Percentiles rank a stretch among this genome's conserved stretches.
These are phyloP conservation scores for Desmodesmus armatus DNA, from an alignment of 139 green algal genomes.

Conservation along the genomic window DNA sequence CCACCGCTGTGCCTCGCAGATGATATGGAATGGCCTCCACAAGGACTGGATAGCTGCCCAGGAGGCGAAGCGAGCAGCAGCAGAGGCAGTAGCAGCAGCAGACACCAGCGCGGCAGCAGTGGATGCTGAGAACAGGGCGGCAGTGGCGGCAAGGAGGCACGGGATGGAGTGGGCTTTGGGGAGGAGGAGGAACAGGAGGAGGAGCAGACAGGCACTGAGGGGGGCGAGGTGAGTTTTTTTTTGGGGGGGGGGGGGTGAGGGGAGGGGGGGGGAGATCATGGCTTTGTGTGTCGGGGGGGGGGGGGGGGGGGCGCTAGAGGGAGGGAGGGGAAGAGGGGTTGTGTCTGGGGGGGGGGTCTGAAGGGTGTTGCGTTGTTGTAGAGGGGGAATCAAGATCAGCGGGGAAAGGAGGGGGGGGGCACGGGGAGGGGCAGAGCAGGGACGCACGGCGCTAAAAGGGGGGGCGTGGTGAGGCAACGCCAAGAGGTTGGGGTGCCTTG, in stretches of 20 bases:
- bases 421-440: no score
- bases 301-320: not conserved
- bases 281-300: not conserved
- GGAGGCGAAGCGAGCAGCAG: slow-evolving; percentile 42
- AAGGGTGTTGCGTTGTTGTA: no score
- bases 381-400: no score
- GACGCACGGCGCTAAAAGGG: no score
- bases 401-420: no score
- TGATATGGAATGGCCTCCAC: slow-evolving; percentile 59
- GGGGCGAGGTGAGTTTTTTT: not conserved
- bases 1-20: not conserved
- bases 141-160: not conserved
- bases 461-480: no score
- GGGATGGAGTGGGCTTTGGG: no score
- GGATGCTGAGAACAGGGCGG: slow-evolving; percentile 21
- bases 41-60: slow-evolving; percentile 61
- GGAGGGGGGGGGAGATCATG: not conserved
- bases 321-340: no score
- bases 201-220: slow-evolving; percentile 3
- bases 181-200: not conserved
- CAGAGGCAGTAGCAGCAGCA: slow-evolving; percentile 19
- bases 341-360: no score
- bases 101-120: not conserved
- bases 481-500: no score
- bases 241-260: no score